Conservation (phyloP, 2,329 filamentous ascomycete genomes). For the Aspergillus fijiensis region DNA sequence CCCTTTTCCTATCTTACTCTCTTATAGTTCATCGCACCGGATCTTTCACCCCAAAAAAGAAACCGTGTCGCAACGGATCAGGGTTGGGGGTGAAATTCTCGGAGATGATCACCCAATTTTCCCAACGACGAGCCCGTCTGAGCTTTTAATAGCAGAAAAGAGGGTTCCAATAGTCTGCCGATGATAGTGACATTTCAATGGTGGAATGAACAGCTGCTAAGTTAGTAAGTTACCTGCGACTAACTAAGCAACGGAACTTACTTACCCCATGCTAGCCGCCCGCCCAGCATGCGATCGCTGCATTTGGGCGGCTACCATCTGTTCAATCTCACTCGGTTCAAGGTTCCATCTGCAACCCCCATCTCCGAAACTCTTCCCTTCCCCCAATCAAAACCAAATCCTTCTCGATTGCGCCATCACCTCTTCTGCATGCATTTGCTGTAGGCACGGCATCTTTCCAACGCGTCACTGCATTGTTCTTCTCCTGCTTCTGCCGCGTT, state of each 20-base stretch:
- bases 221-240: no score
- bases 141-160: constrained; percentile 5
- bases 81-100: constrained; percentile 2
- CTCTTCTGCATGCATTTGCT: not conserved
- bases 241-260: no score
- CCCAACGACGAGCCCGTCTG: not conserved
- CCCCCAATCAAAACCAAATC: not conserved
- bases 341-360: not conserved
- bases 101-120: constrained; percentile 5
- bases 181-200: not conserved
- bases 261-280: not conserved
- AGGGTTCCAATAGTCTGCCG: constrained; percentile 9
- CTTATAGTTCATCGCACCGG: not conserved
- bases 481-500: not conserved
- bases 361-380: not conserved
- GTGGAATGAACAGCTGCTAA: no score
- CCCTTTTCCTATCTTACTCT: not conserved
- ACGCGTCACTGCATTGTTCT: not conserved
- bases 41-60: constrained; percentile 4
- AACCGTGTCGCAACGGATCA: constrained; percentile 2
- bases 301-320: not conserved
- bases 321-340: no score
- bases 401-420: not conserved
- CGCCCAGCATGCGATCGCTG: not conserved
- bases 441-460: not conserved